Percentiles rank a stretch among this genome's conserved stretches.
Evolutionary conservation across 192 early-diverging fungal species (phyloP).

Genomic region (Backusella parvicylindrica): DNA sequence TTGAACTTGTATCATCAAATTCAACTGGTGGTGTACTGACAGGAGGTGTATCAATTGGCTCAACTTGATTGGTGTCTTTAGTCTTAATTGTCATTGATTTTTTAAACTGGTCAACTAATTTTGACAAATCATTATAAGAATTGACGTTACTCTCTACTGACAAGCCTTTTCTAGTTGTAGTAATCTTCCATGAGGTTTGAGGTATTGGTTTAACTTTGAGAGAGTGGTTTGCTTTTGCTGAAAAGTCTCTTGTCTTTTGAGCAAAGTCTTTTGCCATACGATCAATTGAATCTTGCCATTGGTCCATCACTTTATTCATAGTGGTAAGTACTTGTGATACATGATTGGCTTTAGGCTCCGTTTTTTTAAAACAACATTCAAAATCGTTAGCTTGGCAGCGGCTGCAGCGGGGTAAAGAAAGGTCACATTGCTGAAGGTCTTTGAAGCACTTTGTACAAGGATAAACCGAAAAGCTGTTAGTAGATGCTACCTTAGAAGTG

Average conservation of each 20-base stretch:
- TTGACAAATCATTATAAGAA: slow-evolving; percentile 35
- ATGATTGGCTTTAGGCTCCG: slow-evolving; percentile 33
- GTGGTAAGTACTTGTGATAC: slow-evolving; percentile 31
- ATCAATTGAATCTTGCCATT: slow-evolving; percentile 37
- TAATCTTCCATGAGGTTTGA: slow-evolving; percentile 35
- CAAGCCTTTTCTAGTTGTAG: slow-evolving; percentile 24
- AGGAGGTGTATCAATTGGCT: not conserved
- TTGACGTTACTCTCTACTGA: slow-evolving; percentile 35
- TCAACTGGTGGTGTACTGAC: not conserved
- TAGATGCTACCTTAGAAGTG: not conserved
- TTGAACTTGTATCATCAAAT: slow-evolving; percentile 25
- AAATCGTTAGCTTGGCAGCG: slow-evolving; percentile 32
- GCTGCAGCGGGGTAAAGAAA: slow-evolving; percentile 27
- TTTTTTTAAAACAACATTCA: slow-evolving; percentile 26
- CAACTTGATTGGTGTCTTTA: not conserved
- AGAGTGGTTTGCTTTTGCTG: slow-evolving; percentile 19
- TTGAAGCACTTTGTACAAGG: slow-evolving; percentile 40
- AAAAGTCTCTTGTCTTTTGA: slow-evolving; percentile 30
- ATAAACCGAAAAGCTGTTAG: slow-evolving; percentile 30
- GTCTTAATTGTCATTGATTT: slow-evolving; percentile 20
- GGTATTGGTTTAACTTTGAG: slow-evolving; percentile 24
- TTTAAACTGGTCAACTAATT: slow-evolving; percentile 37
- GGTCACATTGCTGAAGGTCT: slow-evolving; percentile 35
- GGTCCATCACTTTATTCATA: slow-evolving; percentile 39
- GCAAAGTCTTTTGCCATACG: slow-evolving; percentile 31